These are phyloP conservation scores for Paecilomyces sp. DNA, from an alignment of 2,329 filamentous ascomycete species.

Conservation along the genomic window DNA sequence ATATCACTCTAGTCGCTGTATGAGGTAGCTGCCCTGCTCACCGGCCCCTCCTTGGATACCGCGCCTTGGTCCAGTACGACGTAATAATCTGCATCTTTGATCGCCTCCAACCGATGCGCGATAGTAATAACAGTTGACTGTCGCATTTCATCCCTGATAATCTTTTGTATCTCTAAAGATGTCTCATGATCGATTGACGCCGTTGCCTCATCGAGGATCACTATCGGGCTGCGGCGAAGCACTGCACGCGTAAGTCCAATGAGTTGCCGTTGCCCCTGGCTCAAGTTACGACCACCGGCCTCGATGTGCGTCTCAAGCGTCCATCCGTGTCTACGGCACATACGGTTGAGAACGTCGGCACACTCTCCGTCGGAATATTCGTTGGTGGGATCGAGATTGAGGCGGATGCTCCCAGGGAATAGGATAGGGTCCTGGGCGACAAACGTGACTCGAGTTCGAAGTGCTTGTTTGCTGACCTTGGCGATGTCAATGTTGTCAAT, in stretches of 20 bases:
- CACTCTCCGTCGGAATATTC: constrained; percentile 53
- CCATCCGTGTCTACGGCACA: constrained; percentile 52
- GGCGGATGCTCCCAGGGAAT: constrained; percentile 54
- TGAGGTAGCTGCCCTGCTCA: not conserved
- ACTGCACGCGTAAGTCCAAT: constrained; percentile 59
- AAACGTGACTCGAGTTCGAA: constrained; percentile 58
- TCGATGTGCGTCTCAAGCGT: constrained; percentile 50
- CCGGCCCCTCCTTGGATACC: constrained; percentile 16
- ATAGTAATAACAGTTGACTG: constrained; percentile 56
- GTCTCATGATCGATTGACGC: constrained; percentile 59
- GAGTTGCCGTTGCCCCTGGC: constrained; percentile 55
- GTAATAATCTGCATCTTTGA: constrained; percentile 51
- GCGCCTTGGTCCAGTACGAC: constrained; percentile 48
- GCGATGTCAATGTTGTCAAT: constrained; percentile 57
- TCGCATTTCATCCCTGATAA: constrained; percentile 27
- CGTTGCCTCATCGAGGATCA: constrained; percentile 62
- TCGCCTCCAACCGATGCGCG: constrained; percentile 58
- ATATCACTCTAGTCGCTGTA: not conserved
- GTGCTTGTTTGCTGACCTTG: constrained; percentile 50
- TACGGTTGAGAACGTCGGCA: constrained; percentile 44
- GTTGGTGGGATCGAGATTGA: constrained; percentile 56
- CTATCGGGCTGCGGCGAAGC: constrained; percentile 51
- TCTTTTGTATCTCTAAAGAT: constrained; percentile 38
- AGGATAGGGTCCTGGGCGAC: constrained; percentile 61
- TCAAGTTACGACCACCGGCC: constrained; percentile 54